These are phyloP conservation scores for Hypoxylon rickii DNA, from an alignment of 495 filamentous ascomycete genomes.

Conservation along the genomic window DNA sequence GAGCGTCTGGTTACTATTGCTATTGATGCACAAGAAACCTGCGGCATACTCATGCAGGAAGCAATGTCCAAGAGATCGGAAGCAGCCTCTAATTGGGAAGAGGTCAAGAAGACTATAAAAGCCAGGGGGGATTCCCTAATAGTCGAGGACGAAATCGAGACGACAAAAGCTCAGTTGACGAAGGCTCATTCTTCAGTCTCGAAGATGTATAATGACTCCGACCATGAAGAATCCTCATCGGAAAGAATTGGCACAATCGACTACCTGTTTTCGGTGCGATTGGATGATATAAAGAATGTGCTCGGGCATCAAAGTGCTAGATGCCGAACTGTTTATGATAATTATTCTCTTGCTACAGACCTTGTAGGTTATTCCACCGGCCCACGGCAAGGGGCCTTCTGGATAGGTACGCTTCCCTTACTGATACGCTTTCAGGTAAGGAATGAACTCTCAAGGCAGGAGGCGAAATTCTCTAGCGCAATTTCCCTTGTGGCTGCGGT, in stretches of 20 bases:
- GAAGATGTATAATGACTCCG: neutral
- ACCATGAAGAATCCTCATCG: too few relatives aligned
- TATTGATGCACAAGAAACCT: neutral
- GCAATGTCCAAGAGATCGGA: neutral
- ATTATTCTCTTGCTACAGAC: neutral
- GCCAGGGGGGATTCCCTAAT: neutral
- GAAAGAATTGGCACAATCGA: too few relatives aligned
- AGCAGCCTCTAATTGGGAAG: neutral
- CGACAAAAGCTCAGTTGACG: neutral
- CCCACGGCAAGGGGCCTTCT: neutral
- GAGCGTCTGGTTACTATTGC: neutral
- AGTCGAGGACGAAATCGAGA: neutral
- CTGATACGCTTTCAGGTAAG: neutral
- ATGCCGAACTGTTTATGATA: neutral
- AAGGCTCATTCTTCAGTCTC: neutral
- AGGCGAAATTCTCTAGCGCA: neutral
- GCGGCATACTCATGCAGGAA: neutral
- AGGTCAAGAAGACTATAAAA: neutral
- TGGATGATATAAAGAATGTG: neutral
- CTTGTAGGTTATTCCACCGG: neutral
- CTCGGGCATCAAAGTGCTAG: neutral
- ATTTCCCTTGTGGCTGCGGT: neutral
- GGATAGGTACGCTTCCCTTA: neutral
- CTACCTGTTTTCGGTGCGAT: neutral
- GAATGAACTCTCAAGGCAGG: conserved; percentile 1